Percentiles rank a stretch among this genome's conserved stretches.
Evolutionary conservation across 306 rosid species (phyloP).

Genomic region (Alnus rubra): DNA sequence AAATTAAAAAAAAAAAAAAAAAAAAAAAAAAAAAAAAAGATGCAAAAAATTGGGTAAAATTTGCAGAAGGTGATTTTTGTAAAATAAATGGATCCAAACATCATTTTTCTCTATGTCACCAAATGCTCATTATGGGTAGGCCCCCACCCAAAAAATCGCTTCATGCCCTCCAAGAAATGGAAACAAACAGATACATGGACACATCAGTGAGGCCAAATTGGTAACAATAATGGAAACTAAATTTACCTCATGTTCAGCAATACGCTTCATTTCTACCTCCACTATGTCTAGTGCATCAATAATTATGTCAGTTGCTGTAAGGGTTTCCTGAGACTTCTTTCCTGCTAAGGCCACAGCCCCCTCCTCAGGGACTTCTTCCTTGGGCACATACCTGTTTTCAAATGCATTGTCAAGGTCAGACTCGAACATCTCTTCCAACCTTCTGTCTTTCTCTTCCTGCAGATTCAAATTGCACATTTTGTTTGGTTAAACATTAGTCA

Average conservation of each 20-base stretch:
- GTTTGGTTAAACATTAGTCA: constrained; percentile 4
- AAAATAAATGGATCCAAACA: too few relatives aligned
- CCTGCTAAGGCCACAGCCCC: constrained; percentile 94
- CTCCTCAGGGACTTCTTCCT: constrained; percentile 93
- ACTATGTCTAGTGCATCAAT: constrained; percentile 83
- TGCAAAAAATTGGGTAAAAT: too few relatives aligned
- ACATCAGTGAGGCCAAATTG: background rate
- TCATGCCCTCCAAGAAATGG: background rate
- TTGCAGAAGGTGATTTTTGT: background rate
- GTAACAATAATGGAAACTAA: background rate
- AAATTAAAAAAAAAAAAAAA: too few relatives aligned
- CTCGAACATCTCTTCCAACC: constrained; percentile 86
- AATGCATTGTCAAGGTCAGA: constrained; percentile 70
- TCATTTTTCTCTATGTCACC: too few relatives aligned
- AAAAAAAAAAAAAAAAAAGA: too few relatives aligned
- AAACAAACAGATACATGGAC: background rate
- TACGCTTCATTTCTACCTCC: constrained; percentile 64
- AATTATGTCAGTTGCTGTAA: constrained; percentile 81
- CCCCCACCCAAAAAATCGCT: background rate
- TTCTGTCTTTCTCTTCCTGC: constrained; percentile 97
- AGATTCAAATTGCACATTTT: constrained; percentile 32
- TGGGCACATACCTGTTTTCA: constrained; percentile 55
- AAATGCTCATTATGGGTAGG: too few relatives aligned
- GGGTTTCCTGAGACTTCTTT: constrained; percentile 82
- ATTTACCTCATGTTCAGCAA: constrained; percentile 68